Conservation (phyloP, 257 asterid genomes). For the Nicotiana otophora region DNA sequence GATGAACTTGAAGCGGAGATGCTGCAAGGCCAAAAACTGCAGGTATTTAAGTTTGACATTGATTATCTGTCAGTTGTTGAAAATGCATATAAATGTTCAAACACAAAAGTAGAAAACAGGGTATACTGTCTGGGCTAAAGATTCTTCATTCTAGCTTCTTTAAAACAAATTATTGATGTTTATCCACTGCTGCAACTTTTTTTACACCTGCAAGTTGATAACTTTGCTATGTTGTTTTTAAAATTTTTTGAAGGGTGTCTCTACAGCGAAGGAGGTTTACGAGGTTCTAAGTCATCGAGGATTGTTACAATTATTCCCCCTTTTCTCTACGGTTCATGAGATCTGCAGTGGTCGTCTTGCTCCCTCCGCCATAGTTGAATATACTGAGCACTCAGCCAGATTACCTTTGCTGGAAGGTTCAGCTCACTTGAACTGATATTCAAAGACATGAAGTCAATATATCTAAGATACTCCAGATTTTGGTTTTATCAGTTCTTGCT, state of each 20-base stretch:
- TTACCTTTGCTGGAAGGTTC: slow-evolving; percentile 46
- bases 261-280: slow-evolving; percentile 78
- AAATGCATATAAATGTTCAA: background rate
- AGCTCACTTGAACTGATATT: slow-evolving; percentile 23
- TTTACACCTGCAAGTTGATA: background rate
- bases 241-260: slow-evolving; percentile 56
- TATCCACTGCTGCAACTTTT: background rate
- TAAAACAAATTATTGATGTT: background rate
- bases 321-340: slow-evolving; percentile 83
- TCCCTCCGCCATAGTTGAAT: slow-evolving; percentile 68
- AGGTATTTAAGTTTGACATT: slow-evolving; percentile 31
- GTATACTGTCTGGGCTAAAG: background rate
- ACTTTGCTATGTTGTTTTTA: background rate
- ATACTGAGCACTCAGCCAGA: slow-evolving; percentile 54
- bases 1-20: slow-evolving; percentile 92
- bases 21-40: slow-evolving; percentile 89
- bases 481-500: background rate
- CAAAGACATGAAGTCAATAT: background rate
- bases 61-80: background rate
- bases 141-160: background rate
- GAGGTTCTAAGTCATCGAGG: slow-evolving; percentile 73
- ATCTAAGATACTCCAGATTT: slow-evolving; percentile 4
- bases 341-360: slow-evolving; percentile 74
- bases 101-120: background rate
- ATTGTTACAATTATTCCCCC: slow-evolving; percentile 86